phyloP scores from a whole-genome alignment of 257 asterid genomes.

The Solanum boliviense region DNA sequence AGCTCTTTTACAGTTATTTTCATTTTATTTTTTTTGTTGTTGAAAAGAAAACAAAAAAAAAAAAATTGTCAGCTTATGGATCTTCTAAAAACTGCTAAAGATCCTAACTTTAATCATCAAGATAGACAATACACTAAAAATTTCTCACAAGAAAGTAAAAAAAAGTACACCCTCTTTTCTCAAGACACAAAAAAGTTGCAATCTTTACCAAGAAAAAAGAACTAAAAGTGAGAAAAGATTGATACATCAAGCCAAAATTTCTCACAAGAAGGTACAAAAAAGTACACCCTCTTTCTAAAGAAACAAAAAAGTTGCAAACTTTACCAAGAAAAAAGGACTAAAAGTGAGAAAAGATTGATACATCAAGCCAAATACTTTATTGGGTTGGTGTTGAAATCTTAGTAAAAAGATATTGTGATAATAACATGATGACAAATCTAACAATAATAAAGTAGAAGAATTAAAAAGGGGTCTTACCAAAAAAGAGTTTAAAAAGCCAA shows the following conservation, averaged over 20 bases:
- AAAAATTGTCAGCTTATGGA: conserved; percentile 13
- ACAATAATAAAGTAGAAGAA: not conserved
- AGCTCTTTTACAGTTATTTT: conserved; percentile 5
- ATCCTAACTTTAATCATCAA: conserved; percentile 33
- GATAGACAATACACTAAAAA: conserved; percentile 8
- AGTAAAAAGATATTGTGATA: not conserved
- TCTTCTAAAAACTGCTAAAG: conserved; percentile 24
- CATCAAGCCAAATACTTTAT: not conserved
- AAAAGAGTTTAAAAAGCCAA: not conserved
- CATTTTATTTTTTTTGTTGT: not conserved
- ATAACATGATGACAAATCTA: not conserved
- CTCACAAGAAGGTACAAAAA: conserved; percentile 29
- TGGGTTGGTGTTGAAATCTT: not conserved
- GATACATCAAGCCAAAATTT: not conserved
- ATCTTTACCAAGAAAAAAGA: conserved; percentile 11
- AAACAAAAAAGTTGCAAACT: conserved; percentile 29
- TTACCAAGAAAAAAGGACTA: not conserved
- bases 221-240: not conserved
- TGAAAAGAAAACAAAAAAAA: not conserved
- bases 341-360: not conserved
- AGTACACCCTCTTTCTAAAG: conserved; percentile 3
- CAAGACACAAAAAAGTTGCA: conserved; percentile 25
- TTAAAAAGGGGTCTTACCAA: not conserved
- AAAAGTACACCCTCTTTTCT: conserved; percentile 15
- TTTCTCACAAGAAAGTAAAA: conserved; percentile 23